Conservation (phyloP, 805 yeast species). For the Metschnikowia kunwiensis region DNA sequence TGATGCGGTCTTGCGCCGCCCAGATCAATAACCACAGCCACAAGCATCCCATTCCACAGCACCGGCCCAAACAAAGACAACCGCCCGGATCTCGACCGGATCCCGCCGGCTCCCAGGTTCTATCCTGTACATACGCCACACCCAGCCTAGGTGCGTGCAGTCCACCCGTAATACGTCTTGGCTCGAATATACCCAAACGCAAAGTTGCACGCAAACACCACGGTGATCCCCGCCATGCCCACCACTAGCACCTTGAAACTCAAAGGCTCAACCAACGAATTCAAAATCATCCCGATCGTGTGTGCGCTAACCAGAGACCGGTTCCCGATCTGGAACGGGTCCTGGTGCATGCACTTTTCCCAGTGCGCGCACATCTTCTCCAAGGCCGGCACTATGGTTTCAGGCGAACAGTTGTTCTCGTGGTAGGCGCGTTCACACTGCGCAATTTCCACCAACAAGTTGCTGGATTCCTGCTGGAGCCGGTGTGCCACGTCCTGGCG, state of each 20-base stretch:
- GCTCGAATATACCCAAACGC: constrained; percentile 66
- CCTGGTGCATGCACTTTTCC: constrained; percentile 64
- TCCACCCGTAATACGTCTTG: constrained; percentile 42
- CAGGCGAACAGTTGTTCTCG: constrained; percentile 57
- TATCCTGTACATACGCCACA: too few species aligned
- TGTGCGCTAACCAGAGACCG: constrained; percentile 56
- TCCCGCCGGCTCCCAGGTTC: too few species aligned
- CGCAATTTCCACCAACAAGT: constrained; percentile 49
- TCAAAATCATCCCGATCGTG: constrained; percentile 57
- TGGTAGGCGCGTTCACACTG: constrained; percentile 50
- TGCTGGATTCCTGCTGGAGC: constrained; percentile 46
- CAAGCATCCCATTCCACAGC: too few species aligned
- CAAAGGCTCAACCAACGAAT: constrained; percentile 65
- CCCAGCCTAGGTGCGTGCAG: too few species aligned
- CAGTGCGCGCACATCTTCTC: constrained; percentile 56
- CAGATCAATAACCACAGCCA: too few species aligned
- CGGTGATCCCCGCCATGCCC: constrained; percentile 41
- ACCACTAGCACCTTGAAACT: constrained; percentile 56
- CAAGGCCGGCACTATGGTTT: constrained; percentile 55
- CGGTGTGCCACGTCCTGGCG: constrained; percentile 52
- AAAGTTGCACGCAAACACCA: constrained; percentile 56
- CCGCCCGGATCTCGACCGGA: not conserved
- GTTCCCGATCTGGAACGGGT: constrained; percentile 48
- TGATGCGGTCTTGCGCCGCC: too few species aligned
- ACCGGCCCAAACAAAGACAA: too few species aligned